A percentile compares a stretch with the other conserved stretches of the same genome.
These are phyloP conservation scores for Annulohypoxylon stygium DNA, from an alignment of 495 filamentous ascomycete species.

Conservation along the genomic window DNA sequence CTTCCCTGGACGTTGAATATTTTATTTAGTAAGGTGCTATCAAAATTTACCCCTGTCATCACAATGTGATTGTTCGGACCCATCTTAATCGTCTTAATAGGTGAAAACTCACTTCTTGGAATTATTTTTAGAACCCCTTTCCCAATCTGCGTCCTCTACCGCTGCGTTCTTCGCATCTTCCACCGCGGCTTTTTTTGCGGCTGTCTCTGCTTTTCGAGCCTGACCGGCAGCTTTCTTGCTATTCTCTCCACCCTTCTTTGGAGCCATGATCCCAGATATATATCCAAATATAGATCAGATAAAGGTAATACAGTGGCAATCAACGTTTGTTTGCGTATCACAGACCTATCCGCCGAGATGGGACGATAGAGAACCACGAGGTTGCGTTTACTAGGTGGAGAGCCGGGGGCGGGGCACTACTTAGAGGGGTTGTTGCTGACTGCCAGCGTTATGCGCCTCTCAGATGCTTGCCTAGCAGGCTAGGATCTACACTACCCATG, in stretches of 20 bases:
- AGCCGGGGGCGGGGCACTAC: not conserved
- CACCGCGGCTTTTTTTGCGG: conserved; percentile 78
- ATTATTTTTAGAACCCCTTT: conserved; percentile 83
- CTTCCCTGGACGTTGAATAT: conserved; percentile 68
- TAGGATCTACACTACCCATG: not conserved
- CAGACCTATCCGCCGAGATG: not conserved
- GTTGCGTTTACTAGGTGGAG: not conserved
- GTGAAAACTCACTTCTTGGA: conserved; percentile 80
- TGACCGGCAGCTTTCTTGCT: conserved; percentile 93
- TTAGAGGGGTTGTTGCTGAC: not conserved
- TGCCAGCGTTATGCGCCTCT: not conserved
- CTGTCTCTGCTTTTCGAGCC: conserved; percentile 91
- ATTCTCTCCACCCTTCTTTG: conserved; percentile 80
- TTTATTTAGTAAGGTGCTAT: conserved; percentile 17
- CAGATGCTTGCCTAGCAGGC: not conserved
- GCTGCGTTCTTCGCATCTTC: conserved; percentile 75
- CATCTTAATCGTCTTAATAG: not conserved
- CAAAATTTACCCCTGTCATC: not conserved
- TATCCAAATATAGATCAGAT: not conserved
- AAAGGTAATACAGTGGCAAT: not conserved
- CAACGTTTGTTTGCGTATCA: not conserved
- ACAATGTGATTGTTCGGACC: conserved; percentile 8
- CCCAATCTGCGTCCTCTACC: conserved; percentile 83
- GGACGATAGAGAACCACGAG: not conserved
- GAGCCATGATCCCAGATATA: conserved; percentile 57